These are phyloP conservation scores for Dioscorea zingiberensis DNA, from an alignment of 106 monocot species.

Conservation along the genomic window DNA sequence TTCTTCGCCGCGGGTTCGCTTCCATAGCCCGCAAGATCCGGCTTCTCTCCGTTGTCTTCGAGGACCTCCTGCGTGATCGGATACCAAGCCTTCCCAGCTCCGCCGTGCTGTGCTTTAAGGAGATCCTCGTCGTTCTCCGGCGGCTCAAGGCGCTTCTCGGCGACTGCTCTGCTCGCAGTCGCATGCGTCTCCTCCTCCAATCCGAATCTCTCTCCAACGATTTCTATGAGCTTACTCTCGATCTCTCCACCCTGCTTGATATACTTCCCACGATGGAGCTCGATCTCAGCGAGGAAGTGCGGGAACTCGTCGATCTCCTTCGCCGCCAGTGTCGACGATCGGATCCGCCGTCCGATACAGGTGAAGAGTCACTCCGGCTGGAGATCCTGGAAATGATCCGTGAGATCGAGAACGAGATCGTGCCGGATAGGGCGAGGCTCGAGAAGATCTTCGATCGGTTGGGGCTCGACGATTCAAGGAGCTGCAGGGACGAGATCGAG, in stretches of 20 bases:
- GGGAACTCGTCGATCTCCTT: conserved; percentile 46
- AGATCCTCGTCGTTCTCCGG: conserved; percentile 58
- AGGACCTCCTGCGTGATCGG: conserved; percentile 34
- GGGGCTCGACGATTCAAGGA: conserved; percentile 34
- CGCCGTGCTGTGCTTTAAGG: conserved; percentile 45
- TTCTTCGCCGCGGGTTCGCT: conserved; percentile 21
- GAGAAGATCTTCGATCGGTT: conserved; percentile 40
- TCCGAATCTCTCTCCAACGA: conserved; percentile 24
- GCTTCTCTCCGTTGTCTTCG: conserved; percentile 51
- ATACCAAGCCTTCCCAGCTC: conserved; percentile 22
- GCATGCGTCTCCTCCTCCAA: conserved; percentile 41
- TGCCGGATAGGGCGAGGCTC: conserved; percentile 36
- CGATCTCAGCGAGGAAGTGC: conserved; percentile 37
- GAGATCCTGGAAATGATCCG: conserved; percentile 50
- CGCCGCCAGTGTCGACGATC: conserved; percentile 42
- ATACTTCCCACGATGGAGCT: conserved; percentile 50
- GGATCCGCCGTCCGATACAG: conserved; percentile 6
- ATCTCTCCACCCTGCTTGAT: conserved; percentile 55
- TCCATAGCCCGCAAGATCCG: conserved; percentile 33
- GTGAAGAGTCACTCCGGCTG: conserved; percentile 19
- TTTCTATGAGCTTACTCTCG: conserved; percentile 38
- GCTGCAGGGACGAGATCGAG: conserved; percentile 68
- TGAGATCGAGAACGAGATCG: conserved; percentile 56
- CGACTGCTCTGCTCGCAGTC: conserved; percentile 48
- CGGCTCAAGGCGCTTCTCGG: conserved; percentile 36